These are phyloP conservation scores for Multifurca ochricompacta DNA, from an alignment of 768 basidiomycete species.

Conservation along the genomic window DNA sequence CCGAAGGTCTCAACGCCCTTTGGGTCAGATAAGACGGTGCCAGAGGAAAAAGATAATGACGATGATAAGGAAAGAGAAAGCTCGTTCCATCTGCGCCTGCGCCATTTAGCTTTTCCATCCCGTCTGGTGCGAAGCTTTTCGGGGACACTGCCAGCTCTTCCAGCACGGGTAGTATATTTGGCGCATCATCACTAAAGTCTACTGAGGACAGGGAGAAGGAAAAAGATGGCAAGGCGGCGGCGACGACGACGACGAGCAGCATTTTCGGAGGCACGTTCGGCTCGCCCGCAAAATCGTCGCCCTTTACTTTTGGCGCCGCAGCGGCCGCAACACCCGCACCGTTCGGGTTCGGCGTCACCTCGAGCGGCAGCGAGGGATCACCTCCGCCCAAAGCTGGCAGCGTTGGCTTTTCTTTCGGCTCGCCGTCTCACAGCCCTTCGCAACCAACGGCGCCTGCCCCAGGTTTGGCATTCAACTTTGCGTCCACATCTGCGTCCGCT, in stretches of 20 bases:
- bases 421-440: conserved; percentile 9
- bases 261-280: conserved; percentile 11
- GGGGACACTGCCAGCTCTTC: background rate
- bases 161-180: conserved; percentile 7
- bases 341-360: conserved; percentile 16
- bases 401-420: conserved; percentile 20
- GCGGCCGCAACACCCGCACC: conserved; percentile 1
- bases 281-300: background rate
- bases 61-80: no score
- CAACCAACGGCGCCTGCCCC: background rate
- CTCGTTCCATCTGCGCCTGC: background rate
- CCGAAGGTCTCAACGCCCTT: conserved; percentile 7
- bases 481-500: background rate
- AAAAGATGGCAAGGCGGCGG: background rate
- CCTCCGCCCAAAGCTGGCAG: conserved; percentile 12
- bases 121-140: conserved; percentile 10
- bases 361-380: background rate
- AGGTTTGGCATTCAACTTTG: background rate
- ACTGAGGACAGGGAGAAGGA: conserved; percentile 7
- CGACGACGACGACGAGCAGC: background rate
- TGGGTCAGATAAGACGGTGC: background rate
- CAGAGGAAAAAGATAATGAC: conserved; percentile 1
- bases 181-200: conserved; percentile 2
- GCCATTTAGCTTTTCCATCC: background rate
- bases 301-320: conserved; percentile 7